These are phyloP conservation scores for Verticillium tricorpus DNA, from an alignment of 2,329 filamentous ascomycete genomes.

Conservation along the genomic window DNA sequence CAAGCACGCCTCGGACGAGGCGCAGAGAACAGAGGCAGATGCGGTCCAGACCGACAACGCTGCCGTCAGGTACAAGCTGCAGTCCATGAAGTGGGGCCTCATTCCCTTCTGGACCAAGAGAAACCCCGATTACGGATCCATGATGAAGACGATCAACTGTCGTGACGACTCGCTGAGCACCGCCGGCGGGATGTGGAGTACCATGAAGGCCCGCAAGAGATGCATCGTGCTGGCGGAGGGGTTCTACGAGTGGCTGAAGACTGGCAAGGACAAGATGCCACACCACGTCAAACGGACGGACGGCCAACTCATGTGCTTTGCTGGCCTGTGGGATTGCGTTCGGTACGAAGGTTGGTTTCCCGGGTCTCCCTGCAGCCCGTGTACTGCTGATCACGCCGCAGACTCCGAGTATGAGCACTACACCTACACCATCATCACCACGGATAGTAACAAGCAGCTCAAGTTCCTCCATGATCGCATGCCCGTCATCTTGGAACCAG, in stretches of 20 bases:
- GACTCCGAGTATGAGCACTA: conserved; percentile 67
- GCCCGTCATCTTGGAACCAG: conserved; percentile 84
- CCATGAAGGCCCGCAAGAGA: conserved; percentile 84
- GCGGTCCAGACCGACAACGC: conserved; percentile 4
- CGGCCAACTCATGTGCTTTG: conserved; percentile 79
- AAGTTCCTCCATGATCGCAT: conserved; percentile 90
- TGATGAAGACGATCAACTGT: conserved; percentile 92
- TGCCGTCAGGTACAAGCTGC: conserved; percentile 67
- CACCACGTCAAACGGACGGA: conserved; percentile 81
- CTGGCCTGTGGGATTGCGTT: conserved; percentile 88
- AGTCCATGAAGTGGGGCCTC: conserved; percentile 94
- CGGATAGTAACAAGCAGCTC: conserved; percentile 75
- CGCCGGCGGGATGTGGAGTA: conserved; percentile 81
- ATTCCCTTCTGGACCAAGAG: conserved; percentile 91
- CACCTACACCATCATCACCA: conserved; percentile 93
- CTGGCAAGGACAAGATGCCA: conserved; percentile 75
- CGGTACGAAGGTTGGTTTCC: conserved; percentile 62
- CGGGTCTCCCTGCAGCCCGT: neutral
- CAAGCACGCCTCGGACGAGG: conserved; percentile 9
- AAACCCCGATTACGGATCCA: conserved; percentile 68
- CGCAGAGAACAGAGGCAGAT: conserved; percentile 7
- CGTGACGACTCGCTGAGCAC: conserved; percentile 79
- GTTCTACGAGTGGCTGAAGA: conserved; percentile 95
- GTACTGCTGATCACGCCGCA: conserved; percentile 9
- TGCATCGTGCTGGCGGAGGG: conserved; percentile 87